A percentile compares a stretch with the other conserved stretches of the same genome.
Evolutionary conservation across 768 basidiomycete species (phyloP).

Genomic region (Crassisporium funariophilum): DNA sequence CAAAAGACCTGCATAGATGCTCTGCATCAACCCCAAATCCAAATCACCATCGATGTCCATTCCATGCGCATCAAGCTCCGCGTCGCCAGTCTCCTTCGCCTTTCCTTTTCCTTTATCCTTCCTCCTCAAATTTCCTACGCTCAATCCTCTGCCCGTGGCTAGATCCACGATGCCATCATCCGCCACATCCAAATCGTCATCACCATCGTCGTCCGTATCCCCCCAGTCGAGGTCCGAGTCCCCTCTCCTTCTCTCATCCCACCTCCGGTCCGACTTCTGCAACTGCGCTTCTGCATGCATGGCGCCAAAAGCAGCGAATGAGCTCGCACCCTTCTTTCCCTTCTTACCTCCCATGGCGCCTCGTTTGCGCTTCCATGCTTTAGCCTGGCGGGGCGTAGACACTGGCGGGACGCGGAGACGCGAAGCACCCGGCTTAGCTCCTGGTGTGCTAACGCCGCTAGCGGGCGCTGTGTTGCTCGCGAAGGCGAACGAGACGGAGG

Average conservation of each 20-base stretch:
- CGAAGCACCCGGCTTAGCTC: background rate
- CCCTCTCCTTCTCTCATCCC: constrained; percentile 54
- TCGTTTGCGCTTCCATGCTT: constrained; percentile 24
- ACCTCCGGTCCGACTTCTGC: constrained; percentile 40
- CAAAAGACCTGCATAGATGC: constrained; percentile 54
- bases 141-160: too few species aligned
- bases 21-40: constrained; percentile 50
- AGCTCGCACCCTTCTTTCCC: constrained; percentile 10
- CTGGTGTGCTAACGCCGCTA: constrained; percentile 10
- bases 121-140: constrained; percentile 27
- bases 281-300: constrained; percentile 56
- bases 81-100: constrained; percentile 7
- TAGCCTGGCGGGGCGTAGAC: constrained; percentile 30
- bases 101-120: constrained; percentile 17
- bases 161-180: too few species aligned
- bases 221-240: constrained; percentile 78
- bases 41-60: constrained; percentile 72
- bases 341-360: constrained; percentile 19
- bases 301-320: constrained; percentile 56
- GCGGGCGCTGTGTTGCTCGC: constrained; percentile 12
- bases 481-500: constrained; percentile 35
- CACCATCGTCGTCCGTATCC: constrained; percentile 41
- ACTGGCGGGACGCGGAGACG: constrained; percentile 24
- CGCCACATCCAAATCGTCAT: constrained; percentile 28
- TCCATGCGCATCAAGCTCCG: constrained; percentile 45